Percentiles rank a stretch among this genome's conserved stretches.
Evolutionary conservation across 2,329 filamentous ascomycete genomes (phyloP).

Genomic region (Aplosporella prunicola): DNA sequence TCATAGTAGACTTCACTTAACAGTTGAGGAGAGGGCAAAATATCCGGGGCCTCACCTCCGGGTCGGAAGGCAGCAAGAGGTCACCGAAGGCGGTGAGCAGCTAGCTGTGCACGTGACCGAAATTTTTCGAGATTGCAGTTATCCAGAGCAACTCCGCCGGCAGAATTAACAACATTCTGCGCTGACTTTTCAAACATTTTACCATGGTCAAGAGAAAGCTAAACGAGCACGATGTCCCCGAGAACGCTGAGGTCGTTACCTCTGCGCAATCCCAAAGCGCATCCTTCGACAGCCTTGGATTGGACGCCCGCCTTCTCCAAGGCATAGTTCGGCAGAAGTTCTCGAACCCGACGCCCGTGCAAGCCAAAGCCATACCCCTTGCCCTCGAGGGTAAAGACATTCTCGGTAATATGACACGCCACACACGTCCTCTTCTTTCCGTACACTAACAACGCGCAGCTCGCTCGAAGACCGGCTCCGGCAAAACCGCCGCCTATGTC

Average conservation of each 20-base stretch:
- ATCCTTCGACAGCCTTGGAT: constrained; percentile 63
- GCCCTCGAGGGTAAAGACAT: constrained; percentile 83
- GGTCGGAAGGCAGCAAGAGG: too few relatives aligned
- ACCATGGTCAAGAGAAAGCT: constrained; percentile 37
- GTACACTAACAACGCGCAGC: constrained; percentile 42
- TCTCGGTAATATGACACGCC: constrained; percentile 41
- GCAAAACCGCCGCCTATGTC: constrained; percentile 94
- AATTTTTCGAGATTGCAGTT: too few relatives aligned
- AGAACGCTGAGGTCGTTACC: constrained; percentile 17
- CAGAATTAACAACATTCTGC: too few relatives aligned
- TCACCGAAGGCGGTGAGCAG: too few relatives aligned
- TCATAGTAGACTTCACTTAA: too few relatives aligned
- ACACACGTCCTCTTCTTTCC: constrained; percentile 9
- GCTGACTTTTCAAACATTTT: too few relatives aligned
- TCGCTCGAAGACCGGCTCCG: constrained; percentile 88
- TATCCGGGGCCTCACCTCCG: too few relatives aligned
- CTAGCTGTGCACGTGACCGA: too few relatives aligned
- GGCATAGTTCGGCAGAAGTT: constrained; percentile 78
- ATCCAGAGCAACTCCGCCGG: too few relatives aligned
- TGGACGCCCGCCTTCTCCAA: constrained; percentile 80
- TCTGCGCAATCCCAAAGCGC: constrained; percentile 7
- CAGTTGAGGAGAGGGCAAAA: too few relatives aligned
- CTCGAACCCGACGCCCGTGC: constrained; percentile 77
- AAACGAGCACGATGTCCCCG: constrained; percentile 39
- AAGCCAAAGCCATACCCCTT: constrained; percentile 77